Conservation (phyloP, 1,284 basidiomycete genomes). For the Fomitopsis schrenkii region DNA sequence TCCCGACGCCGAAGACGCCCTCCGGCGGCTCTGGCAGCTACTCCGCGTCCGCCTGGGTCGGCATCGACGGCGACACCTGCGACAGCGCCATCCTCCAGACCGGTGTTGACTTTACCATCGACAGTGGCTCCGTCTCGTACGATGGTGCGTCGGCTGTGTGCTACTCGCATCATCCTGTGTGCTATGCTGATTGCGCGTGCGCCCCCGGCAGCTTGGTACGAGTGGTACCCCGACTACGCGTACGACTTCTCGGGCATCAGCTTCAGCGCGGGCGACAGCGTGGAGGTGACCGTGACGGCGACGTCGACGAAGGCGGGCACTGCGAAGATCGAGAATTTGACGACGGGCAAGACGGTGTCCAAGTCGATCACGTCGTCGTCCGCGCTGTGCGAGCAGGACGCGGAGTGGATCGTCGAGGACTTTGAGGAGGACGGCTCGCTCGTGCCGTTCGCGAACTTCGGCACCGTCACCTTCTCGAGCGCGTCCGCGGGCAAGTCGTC, state of each 20-base stretch:
- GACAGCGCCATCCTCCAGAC: background rate
- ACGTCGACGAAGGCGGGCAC: slow-evolving; percentile 23
- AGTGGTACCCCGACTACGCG: slow-evolving; percentile 35
- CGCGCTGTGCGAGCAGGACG: slow-evolving; percentile 28
- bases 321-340: slow-evolving; percentile 27
- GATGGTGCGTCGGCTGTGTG: slow-evolving; percentile 16
- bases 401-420: slow-evolving; percentile 27
- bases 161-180: background rate
- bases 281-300: slow-evolving; percentile 28
- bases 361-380: slow-evolving; percentile 26
- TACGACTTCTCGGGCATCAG: slow-evolving; percentile 31
- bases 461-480: background rate
- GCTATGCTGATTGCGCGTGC: background rate
- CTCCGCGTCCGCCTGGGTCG: slow-evolving; percentile 22
- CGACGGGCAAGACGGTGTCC: slow-evolving; percentile 26
- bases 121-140: slow-evolving; percentile 19
- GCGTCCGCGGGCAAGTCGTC: background rate
- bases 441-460: slow-evolving; percentile 35
- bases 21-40: slow-evolving; percentile 21
- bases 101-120: slow-evolving; percentile 28
- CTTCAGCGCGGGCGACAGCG: slow-evolving; percentile 25
- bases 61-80: slow-evolving; percentile 1
- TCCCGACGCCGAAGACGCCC: slow-evolving; percentile 22
- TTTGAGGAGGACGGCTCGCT: slow-evolving; percentile 26
- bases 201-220: slow-evolving; percentile 32